Conservation (phyloP, 2,329 filamentous ascomycete genomes). For the Colletotrichum sublineola region DNA sequence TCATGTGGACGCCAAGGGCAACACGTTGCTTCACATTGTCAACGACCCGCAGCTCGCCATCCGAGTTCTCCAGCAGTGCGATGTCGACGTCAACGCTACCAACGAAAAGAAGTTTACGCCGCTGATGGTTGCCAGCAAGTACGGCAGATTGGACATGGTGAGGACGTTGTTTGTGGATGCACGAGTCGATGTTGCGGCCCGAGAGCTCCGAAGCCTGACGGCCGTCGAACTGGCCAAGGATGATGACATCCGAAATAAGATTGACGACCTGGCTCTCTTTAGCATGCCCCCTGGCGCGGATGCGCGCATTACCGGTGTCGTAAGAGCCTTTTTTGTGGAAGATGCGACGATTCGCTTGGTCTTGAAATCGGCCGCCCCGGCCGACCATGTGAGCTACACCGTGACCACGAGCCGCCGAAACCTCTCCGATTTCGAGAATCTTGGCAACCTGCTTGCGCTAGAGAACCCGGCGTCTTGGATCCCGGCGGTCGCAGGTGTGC, state of each 20-base stretch:
- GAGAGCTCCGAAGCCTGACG: conserved; percentile 88
- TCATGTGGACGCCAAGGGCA: conserved; percentile 92
- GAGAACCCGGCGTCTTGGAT: conserved; percentile 98
- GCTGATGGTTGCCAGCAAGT: conserved; percentile 98
- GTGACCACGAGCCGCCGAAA: conserved; percentile 95
- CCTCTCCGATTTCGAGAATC: conserved; percentile 89
- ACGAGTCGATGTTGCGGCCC: conserved; percentile 85
- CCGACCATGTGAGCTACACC: conserved; percentile 84
- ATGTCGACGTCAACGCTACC: conserved; percentile 94
- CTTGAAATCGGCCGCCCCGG: conserved; percentile 91
- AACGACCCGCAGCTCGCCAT: conserved; percentile 84
- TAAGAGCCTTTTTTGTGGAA: conserved; percentile 96
- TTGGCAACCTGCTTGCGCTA: conserved; percentile 83
- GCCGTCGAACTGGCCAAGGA: conserved; percentile 98
- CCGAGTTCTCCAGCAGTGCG: conserved; percentile 83
- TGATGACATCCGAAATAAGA: conserved; percentile 95
- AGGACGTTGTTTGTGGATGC: conserved; percentile 88
- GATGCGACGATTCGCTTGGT: conserved; percentile 94
- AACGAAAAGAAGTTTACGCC: conserved; percentile 97
- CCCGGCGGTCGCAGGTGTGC: conserved; percentile 80
- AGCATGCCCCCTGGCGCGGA: conserved; percentile 79
- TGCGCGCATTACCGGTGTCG: conserved; percentile 89
- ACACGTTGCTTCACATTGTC: conserved; percentile 95
- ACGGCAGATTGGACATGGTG: conserved; percentile 94
- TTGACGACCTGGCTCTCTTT: conserved; percentile 92